Conservation (phyloP, 176 grass and related monocot genomes). For the Carex kokanica region DNA sequence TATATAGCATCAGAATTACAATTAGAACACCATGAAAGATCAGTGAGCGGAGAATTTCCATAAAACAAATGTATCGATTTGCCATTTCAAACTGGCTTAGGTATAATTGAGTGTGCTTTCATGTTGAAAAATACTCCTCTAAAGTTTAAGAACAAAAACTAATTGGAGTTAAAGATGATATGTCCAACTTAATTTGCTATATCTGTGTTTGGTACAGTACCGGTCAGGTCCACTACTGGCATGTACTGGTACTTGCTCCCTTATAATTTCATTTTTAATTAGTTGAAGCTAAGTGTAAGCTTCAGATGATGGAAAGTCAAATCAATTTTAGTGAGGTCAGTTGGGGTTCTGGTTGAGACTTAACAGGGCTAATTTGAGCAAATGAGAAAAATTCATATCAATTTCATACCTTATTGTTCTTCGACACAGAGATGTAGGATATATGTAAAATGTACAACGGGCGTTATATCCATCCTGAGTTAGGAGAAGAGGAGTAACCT, state of each 20-base stretch:
- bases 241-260: background rate
- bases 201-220: background rate
- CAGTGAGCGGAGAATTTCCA: background rate
- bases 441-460: too few relatives aligned
- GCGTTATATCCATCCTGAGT: too few relatives aligned
- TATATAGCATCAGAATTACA: conserved; percentile 5
- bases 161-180: background rate
- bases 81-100: conserved; percentile 48
- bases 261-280: background rate
- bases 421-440: too few relatives aligned
- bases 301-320: too few relatives aligned
- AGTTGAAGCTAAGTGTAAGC: background rate
- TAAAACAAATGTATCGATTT: background rate
- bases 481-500: too few relatives aligned
- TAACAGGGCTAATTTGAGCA: background rate
- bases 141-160: conserved; percentile 21
- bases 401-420: too few relatives aligned
- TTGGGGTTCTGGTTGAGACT: background rate
- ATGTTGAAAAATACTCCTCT: conserved; percentile 80
- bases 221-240: background rate
- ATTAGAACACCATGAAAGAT: conserved; percentile 9
- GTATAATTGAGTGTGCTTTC: conserved; percentile 60
- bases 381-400: too few relatives aligned
- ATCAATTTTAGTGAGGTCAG: background rate
- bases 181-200: background rate